Evolutionary conservation across 495 filamentous ascomycete genomes (phyloP).

Genomic region (Immersiella caudata): DNA sequence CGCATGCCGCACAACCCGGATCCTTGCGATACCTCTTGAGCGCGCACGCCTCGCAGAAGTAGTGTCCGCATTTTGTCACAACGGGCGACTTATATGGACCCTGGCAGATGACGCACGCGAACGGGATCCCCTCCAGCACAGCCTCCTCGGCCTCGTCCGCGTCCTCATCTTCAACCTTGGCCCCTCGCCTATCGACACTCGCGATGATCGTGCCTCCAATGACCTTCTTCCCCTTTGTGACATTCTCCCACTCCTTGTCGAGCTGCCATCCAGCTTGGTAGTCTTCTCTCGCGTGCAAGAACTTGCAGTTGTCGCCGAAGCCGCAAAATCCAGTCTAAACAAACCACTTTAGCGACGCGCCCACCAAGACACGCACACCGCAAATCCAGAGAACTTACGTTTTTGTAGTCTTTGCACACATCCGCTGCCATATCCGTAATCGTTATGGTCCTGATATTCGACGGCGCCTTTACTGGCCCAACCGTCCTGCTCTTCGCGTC

Average conservation of each 20-base stretch:
- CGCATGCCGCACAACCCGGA: slow-evolving; percentile 83
- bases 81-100: slow-evolving; percentile 80
- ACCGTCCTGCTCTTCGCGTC: slow-evolving; percentile 71
- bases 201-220: slow-evolving; percentile 64
- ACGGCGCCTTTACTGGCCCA: slow-evolving; percentile 85
- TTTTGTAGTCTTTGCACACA: slow-evolving; percentile 78
- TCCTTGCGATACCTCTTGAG: slow-evolving; percentile 76
- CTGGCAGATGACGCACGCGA: slow-evolving; percentile 92
- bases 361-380: not conserved
- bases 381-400: not conserved
- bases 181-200: slow-evolving; percentile 54
- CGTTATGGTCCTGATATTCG: slow-evolving; percentile 89
- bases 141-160: slow-evolving; percentile 65
- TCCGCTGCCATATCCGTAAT: slow-evolving; percentile 91
- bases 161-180: slow-evolving; percentile 43
- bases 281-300: slow-evolving; percentile 82
- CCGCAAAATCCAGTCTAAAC: slow-evolving; percentile 32
- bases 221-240: slow-evolving; percentile 74
- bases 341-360: not conserved
- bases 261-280: slow-evolving; percentile 95
- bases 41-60: slow-evolving; percentile 91
- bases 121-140: slow-evolving; percentile 84
- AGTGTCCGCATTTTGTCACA: slow-evolving; percentile 89
- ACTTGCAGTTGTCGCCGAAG: slow-evolving; percentile 68
- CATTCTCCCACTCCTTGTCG: slow-evolving; percentile 89